phyloP scores from a whole-genome alignment of 352 stramenopile species.

The Phytophthora megakarya region DNA sequence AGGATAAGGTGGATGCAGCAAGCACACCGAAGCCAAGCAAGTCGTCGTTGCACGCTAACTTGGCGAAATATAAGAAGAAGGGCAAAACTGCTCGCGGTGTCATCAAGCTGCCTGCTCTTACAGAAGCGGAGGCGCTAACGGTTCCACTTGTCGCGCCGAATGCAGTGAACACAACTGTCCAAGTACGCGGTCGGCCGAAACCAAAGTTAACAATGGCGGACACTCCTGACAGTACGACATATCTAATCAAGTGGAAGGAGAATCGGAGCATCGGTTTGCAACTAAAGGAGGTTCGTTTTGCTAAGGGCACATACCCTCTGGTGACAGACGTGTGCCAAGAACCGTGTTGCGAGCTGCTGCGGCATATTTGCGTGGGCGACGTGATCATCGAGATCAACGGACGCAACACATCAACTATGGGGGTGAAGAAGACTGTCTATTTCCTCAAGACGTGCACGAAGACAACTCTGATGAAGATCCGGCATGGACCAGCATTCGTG shows the following conservation, averaged over 20 bases:
- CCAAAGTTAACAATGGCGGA: slow-evolving; percentile 79
- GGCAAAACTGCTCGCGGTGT: slow-evolving; percentile 67
- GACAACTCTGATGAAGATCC: slow-evolving; percentile 87
- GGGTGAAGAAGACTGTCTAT: slow-evolving; percentile 89
- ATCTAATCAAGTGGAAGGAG: slow-evolving; percentile 90
- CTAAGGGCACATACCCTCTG: slow-evolving; percentile 79
- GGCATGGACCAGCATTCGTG: slow-evolving; percentile 73
- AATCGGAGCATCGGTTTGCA: slow-evolving; percentile 85
- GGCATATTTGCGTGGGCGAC: slow-evolving; percentile 85
- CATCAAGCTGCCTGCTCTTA: slow-evolving; percentile 66
- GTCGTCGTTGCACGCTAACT: slow-evolving; percentile 56
- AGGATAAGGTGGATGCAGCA: slow-evolving; percentile 35
- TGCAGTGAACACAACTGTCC: slow-evolving; percentile 82
- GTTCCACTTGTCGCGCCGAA: slow-evolving; percentile 81
- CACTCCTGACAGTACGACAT: slow-evolving; percentile 83
- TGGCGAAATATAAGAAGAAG: slow-evolving; percentile 81
- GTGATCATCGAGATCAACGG: slow-evolving; percentile 90
- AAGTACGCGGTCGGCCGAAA: slow-evolving; percentile 79
- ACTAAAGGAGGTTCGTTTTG: slow-evolving; percentile 78
- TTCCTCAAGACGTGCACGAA: slow-evolving; percentile 88
- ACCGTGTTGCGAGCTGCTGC: slow-evolving; percentile 79
- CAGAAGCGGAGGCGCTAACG: slow-evolving; percentile 64
- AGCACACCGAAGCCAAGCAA: slow-evolving; percentile 42
- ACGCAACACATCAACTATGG: slow-evolving; percentile 88
- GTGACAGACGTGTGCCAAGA: slow-evolving; percentile 86